Base-by-base conservation (phyloP, 108 stramenopile genomes). In the Aureococcus anophagefferens region DNA sequence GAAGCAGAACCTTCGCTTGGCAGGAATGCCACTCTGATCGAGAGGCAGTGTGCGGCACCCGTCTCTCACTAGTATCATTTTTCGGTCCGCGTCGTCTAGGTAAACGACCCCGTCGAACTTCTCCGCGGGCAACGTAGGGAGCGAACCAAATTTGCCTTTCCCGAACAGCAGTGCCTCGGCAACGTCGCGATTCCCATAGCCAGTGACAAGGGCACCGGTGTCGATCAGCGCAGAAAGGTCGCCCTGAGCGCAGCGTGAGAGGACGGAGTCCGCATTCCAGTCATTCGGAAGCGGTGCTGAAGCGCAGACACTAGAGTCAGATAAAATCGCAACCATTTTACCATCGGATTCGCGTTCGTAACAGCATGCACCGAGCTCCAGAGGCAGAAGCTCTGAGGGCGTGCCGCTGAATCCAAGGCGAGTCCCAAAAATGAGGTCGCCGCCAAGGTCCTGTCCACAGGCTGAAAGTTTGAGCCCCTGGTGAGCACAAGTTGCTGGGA, bases 381-480 rank as follows among this genome's bases (percentile, higher is more conserved):
- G 92, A 28, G 97, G 98, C 34, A 99, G 84, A 28, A 99, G 84
- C 80, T 97, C 94, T 40, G 91, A 93, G 33, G 98, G 98, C 13
- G 98, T 99, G 35, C 98, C 98, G 75, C 91, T 93, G 84, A 99
- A 99, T 7, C 98, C 98, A 33, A 99, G 86, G 30, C 95, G 77
- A 34, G 89, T 81, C 33, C 87, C 88, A 75, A 98, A 99, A 35
- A 99, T 78, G 93, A 99, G 93, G 67, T 94, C 91, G 29, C 95
- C 95, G 35, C 98, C 98, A 45, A 99, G 86, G 68, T 97, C 97
- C 77, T 98, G 97, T 5, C 98, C 98, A 74, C 94, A 96, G 18
- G 98, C 94, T 36, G 88, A 91, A 65, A 99, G 89, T 76, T 98
- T 98, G 68, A 96, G 90, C 35, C 90, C 90, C 73, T 96, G 94